Conservation (phyloP, 257 asterid species). For the Fraxinus americana region DNA sequence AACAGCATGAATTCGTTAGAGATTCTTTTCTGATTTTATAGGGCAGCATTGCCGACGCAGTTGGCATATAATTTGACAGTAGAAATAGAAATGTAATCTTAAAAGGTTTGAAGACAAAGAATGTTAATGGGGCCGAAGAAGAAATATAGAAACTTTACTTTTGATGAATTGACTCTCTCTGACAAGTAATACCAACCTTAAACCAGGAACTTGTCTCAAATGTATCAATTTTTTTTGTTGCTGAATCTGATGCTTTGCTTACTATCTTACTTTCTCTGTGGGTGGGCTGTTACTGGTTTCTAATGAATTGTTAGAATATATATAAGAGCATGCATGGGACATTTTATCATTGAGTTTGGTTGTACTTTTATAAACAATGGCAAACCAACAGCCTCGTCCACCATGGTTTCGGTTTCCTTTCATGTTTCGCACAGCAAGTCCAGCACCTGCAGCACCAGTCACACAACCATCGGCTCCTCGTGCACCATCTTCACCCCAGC, state of each 20-base stretch:
- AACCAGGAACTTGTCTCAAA: not conserved
- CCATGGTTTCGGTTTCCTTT: conserved; percentile 43
- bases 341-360: not conserved
- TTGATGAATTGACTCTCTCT: not conserved
- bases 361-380: conserved; percentile 23
- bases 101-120: not conserved
- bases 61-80: not conserved
- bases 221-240: not conserved
- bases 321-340: conserved; percentile 9
- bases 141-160: not conserved
- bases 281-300: too few species aligned
- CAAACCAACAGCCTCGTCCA: conserved; percentile 41
- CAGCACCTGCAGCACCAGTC: conserved; percentile 10
- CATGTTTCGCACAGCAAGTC: conserved; percentile 19
- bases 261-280: not conserved
- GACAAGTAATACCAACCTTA: conserved; percentile 23
- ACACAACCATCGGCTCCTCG: conserved; percentile 19
- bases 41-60: not conserved
- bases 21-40: not conserved
- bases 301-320: not conserved
- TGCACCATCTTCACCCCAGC: conserved; percentile 1
- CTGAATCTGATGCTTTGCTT: conserved; percentile 45
- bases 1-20: not conserved
- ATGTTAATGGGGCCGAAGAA: not conserved
- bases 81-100: too few species aligned